These are phyloP conservation scores for Protomyces macrosporus DNA, from an alignment of 1,139 yeast genomes.

Conservation along the genomic window DNA sequence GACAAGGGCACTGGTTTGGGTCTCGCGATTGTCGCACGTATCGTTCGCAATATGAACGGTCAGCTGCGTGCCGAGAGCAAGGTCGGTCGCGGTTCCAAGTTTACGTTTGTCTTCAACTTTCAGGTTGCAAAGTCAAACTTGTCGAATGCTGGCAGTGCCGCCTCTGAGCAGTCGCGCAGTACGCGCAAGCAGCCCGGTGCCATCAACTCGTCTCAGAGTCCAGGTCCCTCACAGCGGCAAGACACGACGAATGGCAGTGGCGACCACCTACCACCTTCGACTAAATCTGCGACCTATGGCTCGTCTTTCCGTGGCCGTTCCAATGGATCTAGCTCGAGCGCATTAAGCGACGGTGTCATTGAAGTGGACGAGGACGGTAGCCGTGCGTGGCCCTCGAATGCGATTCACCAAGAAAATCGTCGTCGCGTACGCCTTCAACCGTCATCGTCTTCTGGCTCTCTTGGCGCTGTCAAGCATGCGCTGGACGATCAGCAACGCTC, in stretches of 20 bases:
- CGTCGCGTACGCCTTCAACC: background rate
- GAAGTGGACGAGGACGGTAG: constrained; percentile 7
- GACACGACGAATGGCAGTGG: background rate
- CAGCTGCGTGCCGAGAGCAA: constrained; percentile 15
- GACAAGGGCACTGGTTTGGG: constrained; percentile 24
- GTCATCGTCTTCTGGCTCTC: background rate
- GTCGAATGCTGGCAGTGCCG: background rate
- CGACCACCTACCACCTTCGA: background rate
- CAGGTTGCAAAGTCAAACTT: background rate
- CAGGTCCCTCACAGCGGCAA: background rate
- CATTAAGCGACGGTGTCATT: background rate
- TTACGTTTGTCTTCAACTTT: constrained; percentile 17
- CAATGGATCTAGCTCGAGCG: background rate
- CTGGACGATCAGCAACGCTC: background rate
- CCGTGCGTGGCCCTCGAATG: constrained; percentile 12
- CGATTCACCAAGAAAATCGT: background rate
- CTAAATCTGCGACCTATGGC: background rate
- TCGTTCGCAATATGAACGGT: constrained; percentile 26
- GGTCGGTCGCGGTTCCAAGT: constrained; percentile 21
- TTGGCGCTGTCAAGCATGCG: background rate
- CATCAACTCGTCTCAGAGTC: background rate
- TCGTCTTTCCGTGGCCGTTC: background rate
- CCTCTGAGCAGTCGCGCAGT: background rate
- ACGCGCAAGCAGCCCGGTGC: background rate
- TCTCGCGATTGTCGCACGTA: constrained; percentile 23